Evolutionary conservation across 768 basidiomycete genomes (phyloP).

Genomic region (Phanerodontia chrysosporium): DNA sequence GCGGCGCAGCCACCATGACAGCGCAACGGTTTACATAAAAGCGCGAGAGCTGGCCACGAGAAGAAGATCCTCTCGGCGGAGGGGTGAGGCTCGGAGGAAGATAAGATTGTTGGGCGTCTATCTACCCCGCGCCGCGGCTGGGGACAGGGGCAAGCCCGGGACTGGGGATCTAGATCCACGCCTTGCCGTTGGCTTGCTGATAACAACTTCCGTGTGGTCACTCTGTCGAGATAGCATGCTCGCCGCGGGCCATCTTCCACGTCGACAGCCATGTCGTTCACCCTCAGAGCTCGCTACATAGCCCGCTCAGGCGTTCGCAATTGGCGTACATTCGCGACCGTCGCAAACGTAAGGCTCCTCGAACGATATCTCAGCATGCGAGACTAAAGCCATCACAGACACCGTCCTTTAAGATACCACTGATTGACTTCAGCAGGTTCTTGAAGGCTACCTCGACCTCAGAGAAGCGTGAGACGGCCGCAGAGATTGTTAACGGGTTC

Average conservation of each 20-base stretch:
- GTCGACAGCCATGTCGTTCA: neutral
- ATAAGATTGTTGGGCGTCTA: no score
- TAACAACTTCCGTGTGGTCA: neutral
- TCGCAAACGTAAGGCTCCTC: conserved; percentile 6
- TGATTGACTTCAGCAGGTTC: conserved; percentile 76
- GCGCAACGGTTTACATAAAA: no score
- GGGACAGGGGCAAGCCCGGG: neutral
- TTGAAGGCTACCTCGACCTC: conserved; percentile 41
- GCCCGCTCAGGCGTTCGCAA: neutral
- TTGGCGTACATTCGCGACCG: conserved; percentile 6
- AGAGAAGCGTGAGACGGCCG: conserved; percentile 61
- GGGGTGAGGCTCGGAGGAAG: no score
- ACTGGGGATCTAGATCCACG: neutral
- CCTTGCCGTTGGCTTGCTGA: neutral
- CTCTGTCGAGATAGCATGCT: neutral
- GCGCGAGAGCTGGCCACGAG: no score
- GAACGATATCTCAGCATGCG: no score
- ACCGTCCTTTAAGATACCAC: conserved; percentile 46
- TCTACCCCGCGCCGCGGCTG: neutral
- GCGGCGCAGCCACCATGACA: no score
- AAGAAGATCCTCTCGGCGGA: no score
- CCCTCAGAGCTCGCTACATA: neutral
- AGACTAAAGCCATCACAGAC: neutral
- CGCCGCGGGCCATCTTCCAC: neutral
- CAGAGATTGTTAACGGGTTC: conserved; percentile 71